Evolutionary conservation across 345 rosid genomes (phyloP).

Genomic region (Acer campestre): DNA sequence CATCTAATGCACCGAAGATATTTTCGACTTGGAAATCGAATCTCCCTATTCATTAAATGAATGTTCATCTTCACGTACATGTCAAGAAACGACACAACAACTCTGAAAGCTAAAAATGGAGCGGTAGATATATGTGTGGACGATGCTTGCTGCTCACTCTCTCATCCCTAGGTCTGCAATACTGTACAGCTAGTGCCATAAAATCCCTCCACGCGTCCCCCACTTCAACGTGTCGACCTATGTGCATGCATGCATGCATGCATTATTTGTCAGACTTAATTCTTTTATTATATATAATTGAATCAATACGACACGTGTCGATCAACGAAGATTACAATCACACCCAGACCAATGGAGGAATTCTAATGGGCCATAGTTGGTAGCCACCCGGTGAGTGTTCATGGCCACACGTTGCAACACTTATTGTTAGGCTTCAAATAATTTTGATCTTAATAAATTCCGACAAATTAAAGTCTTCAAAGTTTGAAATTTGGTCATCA

Average conservation of each 20-base stretch:
- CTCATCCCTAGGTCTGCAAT: background rate
- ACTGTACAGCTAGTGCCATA: too few species aligned
- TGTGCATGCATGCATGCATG: too few species aligned
- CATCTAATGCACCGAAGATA: too few species aligned
- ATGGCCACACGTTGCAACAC: background rate
- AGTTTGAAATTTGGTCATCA: too few species aligned
- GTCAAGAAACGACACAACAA: too few species aligned
- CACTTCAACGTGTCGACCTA: background rate
- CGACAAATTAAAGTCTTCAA: too few species aligned
- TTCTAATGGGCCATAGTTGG: background rate
- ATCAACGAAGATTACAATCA: background rate
- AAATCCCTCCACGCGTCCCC: constrained; percentile 7
- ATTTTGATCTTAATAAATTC: too few species aligned
- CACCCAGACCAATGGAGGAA: background rate
- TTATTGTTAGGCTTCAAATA: too few species aligned
- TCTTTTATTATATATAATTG: too few species aligned
- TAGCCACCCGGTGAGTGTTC: background rate
- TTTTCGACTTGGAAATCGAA: background rate
- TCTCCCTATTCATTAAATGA: background rate
- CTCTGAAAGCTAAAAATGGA: too few species aligned
- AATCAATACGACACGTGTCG: background rate
- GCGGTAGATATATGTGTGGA: background rate
- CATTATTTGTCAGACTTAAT: background rate
- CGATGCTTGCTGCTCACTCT: background rate
- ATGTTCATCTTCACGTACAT: background rate